Evolutionary conservation across 1,284 basidiomycete genomes (phyloP), one percentile per base, ranked within the genome.

Genomic region (Trichosporon inkin): DNA sequence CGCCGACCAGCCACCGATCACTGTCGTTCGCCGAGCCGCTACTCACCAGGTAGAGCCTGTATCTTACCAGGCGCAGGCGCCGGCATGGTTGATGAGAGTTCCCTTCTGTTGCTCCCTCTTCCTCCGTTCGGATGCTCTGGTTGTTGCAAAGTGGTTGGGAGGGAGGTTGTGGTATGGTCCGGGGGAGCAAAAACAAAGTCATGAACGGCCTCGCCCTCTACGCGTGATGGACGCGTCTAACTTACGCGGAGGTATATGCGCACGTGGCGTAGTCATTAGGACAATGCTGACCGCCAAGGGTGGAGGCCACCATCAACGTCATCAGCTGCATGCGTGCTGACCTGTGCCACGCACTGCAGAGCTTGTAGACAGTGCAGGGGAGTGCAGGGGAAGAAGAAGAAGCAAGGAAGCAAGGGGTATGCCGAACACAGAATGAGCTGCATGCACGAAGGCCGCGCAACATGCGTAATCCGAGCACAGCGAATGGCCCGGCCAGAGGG

Each of bases 1-100:
- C 44, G 28, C 14, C 36, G 16, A 24, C 44, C 44, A 49, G 44
- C 44, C 44, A 49, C 44, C 44, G 2, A 8, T 3, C 36, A 14
- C 36, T 38, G 13, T 10, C n/a, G n/a, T 14, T n/a, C 17, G 17
- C 6, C 28, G 10, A 14, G 7, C 13, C n/a, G 34, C 14, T 5
- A 62, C 70, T 59, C 35, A 71, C 73, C 64, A 20, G 75, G 75
- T 16, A 77, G 55, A 13, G 61, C 47, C 55, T 77, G 74, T 19
- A 77, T 77, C 61, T 66, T 69, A 35, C 73, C 73, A 53, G 72
- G 72, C 10, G 71, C 68, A 14, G 72, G 74, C n/a, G 71, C 44
- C 44, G 44, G 70, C 73, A 75, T 73, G 40, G 55, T 54, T 22
- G 55, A 8, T 47, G 41, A 17, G 34, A 22, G 22, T 28, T 10